Percentiles rank a stretch among this genome's conserved stretches.
These are phyloP conservation scores for Dittrichia graveolens DNA, from an alignment of 129 eudicot genomes.

Conservation along the genomic window DNA sequence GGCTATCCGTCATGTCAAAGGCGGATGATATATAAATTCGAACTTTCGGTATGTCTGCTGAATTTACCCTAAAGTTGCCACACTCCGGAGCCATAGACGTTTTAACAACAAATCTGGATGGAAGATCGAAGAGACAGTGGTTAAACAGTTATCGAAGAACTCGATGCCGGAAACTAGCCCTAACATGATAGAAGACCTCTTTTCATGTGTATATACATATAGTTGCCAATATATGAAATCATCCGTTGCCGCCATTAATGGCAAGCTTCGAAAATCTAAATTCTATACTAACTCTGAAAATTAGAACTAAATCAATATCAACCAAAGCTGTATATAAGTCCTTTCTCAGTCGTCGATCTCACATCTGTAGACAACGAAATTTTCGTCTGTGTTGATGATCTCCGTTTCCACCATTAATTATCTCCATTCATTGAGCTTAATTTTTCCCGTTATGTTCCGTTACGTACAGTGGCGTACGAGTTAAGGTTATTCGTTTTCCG, in stretches of 20 bases:
- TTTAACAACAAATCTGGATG: slow-evolving; percentile 22
- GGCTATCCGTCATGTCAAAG: slow-evolving; percentile 72
- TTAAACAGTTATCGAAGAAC: slow-evolving; percentile 18
- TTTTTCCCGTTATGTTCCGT: background rate
- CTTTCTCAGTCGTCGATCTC: too few relatives aligned
- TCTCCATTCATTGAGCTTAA: slow-evolving; percentile 18
- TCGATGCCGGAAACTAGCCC: slow-evolving; percentile 38
- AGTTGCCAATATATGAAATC: slow-evolving; percentile 28
- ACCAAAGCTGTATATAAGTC: background rate
- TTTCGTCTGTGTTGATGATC: slow-evolving; percentile 1
- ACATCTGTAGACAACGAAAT: background rate
- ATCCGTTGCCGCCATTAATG: slow-evolving; percentile 39
- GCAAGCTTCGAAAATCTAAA: slow-evolving; percentile 25
- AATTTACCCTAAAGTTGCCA: slow-evolving; percentile 3
- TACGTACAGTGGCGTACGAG: background rate
- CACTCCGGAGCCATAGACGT: slow-evolving; percentile 16
- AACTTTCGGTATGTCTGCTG: slow-evolving; percentile 1
- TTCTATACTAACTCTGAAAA: background rate
- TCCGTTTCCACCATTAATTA: background rate
- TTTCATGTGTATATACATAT: slow-evolving; percentile 31
- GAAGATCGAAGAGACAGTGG: slow-evolving; percentile 22
- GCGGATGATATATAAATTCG: slow-evolving; percentile 29
- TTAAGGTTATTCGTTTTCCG: background rate
- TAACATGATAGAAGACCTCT: slow-evolving; percentile 25
- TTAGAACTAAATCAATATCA: slow-evolving; percentile 11